Evolutionary conservation across 306 rosid genomes (phyloP), one percentile per base, ranked within the genome.

Genomic region (Dryas drummondii): DNA sequence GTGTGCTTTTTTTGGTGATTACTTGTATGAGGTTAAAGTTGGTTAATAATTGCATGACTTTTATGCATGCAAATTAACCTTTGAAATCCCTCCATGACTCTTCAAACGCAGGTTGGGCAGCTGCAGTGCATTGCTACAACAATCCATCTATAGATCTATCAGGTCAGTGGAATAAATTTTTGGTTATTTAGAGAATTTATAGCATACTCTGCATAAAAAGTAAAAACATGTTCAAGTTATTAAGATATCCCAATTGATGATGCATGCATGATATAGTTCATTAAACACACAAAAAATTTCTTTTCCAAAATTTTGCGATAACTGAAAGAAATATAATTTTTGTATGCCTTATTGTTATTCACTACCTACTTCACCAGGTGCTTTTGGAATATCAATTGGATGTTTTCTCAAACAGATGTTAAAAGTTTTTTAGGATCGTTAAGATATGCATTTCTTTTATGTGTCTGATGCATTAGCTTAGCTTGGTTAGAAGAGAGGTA

Each of bases 61-160:
- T 44, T n/a, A 64, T 66, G 41, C 64, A 51, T 26, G n/a, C 12
- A 14, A 13, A 19, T 32, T 63, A 41, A 41, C 70, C 57, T 2
- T 12, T 17, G n/a, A 22, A 22, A 22, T 15, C 3, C 52, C 2
- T 50, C 42, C 12, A 7, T 59, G 14, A 66, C 64, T 69, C 66
- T 83, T 41, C 70, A 61, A 54, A 64, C 66, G 47, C 87, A 91
- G 96, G 96, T 70, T 91, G 96, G 93, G 66, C 90, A 57, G 88
- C 88, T 60, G 87, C 90, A 66, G 60, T 91, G 55, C 88, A 70
- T 55, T 79, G 78, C 82, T 81, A 59, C 78, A 77, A 77, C 14
- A 84, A 88, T 85, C 54, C 81, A 70, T 62, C 80, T 42, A 77
- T 77, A 76, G 89, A 88, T 79, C 60, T 82, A 80, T 77, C 91